Evolutionary conservation across 2,329 filamentous ascomycete genomes (phyloP), one percentile per base, ranked within the genome.

Genomic region (Ceratocystis ficicola): DNA sequence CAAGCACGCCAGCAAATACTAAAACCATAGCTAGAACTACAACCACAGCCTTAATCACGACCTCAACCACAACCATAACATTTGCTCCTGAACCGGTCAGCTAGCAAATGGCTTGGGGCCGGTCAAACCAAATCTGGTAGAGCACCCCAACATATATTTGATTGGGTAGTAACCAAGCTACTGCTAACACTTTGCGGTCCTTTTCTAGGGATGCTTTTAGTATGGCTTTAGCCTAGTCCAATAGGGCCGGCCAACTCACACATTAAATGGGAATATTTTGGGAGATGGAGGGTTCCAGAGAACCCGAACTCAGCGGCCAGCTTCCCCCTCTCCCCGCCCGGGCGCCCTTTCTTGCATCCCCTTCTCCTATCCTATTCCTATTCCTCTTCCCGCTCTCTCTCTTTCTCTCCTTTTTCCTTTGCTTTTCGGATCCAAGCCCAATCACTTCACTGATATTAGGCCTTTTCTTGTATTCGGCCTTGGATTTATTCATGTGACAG

Each of bases 401-500:
- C 52, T 25, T 10, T 25, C 50, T 30, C 50, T 25, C 50, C 50
- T 25, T 55, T 55, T 10, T 12, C 10, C 32, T 36, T 36, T 36
- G 32, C 10, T 36, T 36, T 36, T 12, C 32, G 15, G 28, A 59
- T 59, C 52, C 32, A 59, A 17, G 52, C 52, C 52, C 52, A 59
- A 59, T 59, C 32, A 7, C 52, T 59, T 59, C 32, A 17, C 52
- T 59, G 28, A 30, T 25, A 52, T 59, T 25, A 7, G 28, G 32
- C 32, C 32, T 36, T 36, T 36, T 36, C 52, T 20, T 59, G 52
- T 25, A 12, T 59, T 17, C 12, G 52, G 52, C n/a, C 52, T 32
- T 59, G 52, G 12, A 59, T 59, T 36, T 17, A 59, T 59, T 10
- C 52, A 59, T 59, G 52, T 59, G 52, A 59, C 52, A 62, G 22